Evolutionary conservation across 2,329 filamentous ascomycete species (phyloP).

Genomic region (Exutisphaerella laricina): DNA sequence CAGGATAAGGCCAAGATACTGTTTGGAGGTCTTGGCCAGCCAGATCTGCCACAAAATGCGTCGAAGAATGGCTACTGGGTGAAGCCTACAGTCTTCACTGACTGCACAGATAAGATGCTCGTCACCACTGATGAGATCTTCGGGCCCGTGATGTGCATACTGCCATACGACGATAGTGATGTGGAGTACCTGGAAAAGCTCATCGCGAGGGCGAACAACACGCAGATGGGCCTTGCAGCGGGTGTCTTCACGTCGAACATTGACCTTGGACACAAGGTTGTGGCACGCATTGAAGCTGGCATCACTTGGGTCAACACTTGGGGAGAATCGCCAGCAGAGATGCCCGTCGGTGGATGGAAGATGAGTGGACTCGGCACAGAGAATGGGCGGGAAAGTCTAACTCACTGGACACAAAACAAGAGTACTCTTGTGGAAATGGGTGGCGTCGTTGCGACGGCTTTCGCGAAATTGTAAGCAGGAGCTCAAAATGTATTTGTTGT

Average conservation of each 20-base stretch:
- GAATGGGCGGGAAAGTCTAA: conserved; percentile 73
- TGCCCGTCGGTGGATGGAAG: conserved; percentile 92
- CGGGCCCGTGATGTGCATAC: conserved; percentile 76
- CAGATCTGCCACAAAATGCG: conserved; percentile 42
- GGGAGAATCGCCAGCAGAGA: conserved; percentile 88
- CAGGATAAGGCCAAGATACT: conserved; percentile 68
- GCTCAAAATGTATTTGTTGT: too few species aligned
- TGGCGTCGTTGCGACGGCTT: conserved; percentile 64
- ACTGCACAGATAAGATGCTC: conserved; percentile 77
- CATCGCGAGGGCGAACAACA: conserved; percentile 67
- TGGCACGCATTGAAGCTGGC: conserved; percentile 68
- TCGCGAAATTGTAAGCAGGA: conserved; percentile 37
- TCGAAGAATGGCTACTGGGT: conserved; percentile 72
- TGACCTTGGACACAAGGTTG: conserved; percentile 65
- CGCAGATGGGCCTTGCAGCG: conserved; percentile 71
- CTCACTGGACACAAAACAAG: conserved; percentile 80
- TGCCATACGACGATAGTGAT: conserved; percentile 55
- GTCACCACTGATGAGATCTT: conserved; percentile 83
- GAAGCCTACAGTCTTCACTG: conserved; percentile 74
- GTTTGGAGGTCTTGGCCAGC: conserved; percentile 61
- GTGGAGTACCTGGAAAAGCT: conserved; percentile 58
- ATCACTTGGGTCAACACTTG: conserved; percentile 93
- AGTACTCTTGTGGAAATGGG: conserved; percentile 82
- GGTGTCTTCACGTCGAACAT: conserved; percentile 77
- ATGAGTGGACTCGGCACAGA: conserved; percentile 81